phyloP scores from a whole-genome alignment of 1,139 yeast genomes.

The Candida mesenterica region DNA sequence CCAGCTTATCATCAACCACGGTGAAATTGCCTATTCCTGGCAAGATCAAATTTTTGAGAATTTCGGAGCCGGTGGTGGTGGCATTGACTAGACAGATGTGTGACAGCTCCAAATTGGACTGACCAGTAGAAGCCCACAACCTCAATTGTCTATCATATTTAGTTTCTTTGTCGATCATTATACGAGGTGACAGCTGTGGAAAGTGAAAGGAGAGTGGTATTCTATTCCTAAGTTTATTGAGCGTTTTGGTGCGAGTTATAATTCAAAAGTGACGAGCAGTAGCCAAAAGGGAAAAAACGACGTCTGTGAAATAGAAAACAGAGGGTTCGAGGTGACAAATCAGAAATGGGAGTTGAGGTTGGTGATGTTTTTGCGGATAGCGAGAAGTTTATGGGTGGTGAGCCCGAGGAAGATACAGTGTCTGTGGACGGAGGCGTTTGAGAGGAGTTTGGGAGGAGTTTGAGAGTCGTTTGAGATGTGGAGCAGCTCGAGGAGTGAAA shows the following conservation, averaged over 20 bases:
- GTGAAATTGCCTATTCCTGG: slow-evolving; percentile 78
- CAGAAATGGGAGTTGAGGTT: no score
- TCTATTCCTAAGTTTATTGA: not conserved
- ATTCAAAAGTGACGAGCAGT: not conserved
- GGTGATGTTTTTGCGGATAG: no score
- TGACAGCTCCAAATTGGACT: slow-evolving; percentile 54
- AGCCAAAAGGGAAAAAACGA: not conserved
- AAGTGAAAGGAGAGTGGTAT: no score
- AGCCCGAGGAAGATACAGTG: no score
- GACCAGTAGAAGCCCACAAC: slow-evolving; percentile 84
- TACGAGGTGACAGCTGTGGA: not conserved
- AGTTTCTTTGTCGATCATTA: slow-evolving; percentile 30
- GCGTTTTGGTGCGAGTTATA: slow-evolving; percentile 2
- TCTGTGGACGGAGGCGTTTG: no score
- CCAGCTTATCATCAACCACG: slow-evolving; percentile 48
- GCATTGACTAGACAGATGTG: slow-evolving; percentile 65
- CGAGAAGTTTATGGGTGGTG: no score
- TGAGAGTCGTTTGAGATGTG: no score
- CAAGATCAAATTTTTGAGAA: slow-evolving; percentile 72
- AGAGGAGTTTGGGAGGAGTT: no score
- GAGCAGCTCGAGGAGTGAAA: no score
- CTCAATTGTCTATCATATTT: slow-evolving; percentile 87
- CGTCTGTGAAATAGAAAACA: not conserved
- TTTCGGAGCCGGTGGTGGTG: slow-evolving; percentile 62
- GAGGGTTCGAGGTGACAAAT: no score